These are phyloP conservation scores for Eutrema japonicum DNA, from an alignment of 345 rosid species.

Conservation along the genomic window DNA sequence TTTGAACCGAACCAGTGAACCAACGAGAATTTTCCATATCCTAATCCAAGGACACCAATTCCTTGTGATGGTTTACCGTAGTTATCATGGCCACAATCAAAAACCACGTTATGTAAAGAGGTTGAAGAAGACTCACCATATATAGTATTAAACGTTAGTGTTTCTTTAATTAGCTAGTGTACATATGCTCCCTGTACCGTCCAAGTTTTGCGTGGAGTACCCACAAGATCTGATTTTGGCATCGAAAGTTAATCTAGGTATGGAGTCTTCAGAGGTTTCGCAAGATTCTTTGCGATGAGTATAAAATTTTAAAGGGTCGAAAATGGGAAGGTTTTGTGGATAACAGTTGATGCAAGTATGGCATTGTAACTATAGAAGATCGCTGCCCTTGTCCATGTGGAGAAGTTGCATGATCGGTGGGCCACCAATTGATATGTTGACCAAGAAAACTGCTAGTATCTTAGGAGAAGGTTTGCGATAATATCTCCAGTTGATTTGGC, in stretches of 20 bases:
- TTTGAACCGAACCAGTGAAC: no score
- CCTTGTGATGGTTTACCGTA: no score
- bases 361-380: neutral
- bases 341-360: neutral
- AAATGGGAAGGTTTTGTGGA: conserved; percentile 4
- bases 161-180: conserved; percentile 9
- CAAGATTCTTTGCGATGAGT: neutral
- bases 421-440: conserved; percentile 32
- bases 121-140: conserved; percentile 17
- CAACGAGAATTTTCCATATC: no score
- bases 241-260: neutral
- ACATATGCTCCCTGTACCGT: neutral
- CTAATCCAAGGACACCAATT: no score
- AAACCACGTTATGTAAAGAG: conserved; percentile 9
- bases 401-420: conserved; percentile 25
- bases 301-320: conserved; percentile 4
- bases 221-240: neutral
- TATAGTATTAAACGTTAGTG: conserved; percentile 15
- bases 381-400: conserved; percentile 18
- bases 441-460: neutral
- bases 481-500: conserved; percentile 16
- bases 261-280: neutral
- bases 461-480: neutral
- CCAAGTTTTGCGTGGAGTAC: conserved; percentile 5
- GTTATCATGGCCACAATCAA: no score